Conservation (phyloP, 805 yeast species). For the Zygosaccharomyces pseudorouxii region DNA sequence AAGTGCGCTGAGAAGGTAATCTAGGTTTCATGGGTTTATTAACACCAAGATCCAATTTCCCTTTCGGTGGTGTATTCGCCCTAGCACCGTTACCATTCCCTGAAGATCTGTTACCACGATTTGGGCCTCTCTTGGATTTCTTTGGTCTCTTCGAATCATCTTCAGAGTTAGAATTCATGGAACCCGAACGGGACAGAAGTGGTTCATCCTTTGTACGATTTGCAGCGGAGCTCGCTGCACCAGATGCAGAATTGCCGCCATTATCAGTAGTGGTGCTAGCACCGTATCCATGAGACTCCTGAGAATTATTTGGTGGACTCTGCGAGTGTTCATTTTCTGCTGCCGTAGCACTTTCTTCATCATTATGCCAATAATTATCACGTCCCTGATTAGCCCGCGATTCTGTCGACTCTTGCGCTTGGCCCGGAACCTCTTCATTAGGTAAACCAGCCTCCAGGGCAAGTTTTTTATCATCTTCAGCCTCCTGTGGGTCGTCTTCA, state of each 20-base stretch:
- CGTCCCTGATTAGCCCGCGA: background rate
- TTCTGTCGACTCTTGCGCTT: background rate
- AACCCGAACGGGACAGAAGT: constrained; percentile 7
- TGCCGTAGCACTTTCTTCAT: background rate
- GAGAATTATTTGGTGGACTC: background rate
- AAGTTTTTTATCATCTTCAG: constrained; percentile 8
- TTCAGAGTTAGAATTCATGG: constrained; percentile 13
- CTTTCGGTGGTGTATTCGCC: constrained; percentile 5
- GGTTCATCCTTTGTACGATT: background rate
- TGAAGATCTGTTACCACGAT: constrained; percentile 19
- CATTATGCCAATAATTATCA: background rate
- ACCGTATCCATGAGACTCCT: background rate
- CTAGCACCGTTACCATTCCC: constrained; percentile 15
- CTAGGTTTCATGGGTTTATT: constrained; percentile 80
- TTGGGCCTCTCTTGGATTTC: constrained; percentile 13
- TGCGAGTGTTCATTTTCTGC: background rate
- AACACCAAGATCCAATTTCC: constrained; percentile 42
- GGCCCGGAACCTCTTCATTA: background rate
- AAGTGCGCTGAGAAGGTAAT: constrained; percentile 68
- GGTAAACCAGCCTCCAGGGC: constrained; percentile 9
- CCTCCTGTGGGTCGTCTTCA: constrained; percentile 7
- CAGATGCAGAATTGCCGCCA: background rate
- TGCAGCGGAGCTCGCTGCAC: background rate
- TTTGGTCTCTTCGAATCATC: constrained; percentile 14
- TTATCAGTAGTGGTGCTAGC: background rate